Evolutionary conservation across 352 stramenopile species (phyloP).

Genomic region (Thalassiosira sp.): DNA sequence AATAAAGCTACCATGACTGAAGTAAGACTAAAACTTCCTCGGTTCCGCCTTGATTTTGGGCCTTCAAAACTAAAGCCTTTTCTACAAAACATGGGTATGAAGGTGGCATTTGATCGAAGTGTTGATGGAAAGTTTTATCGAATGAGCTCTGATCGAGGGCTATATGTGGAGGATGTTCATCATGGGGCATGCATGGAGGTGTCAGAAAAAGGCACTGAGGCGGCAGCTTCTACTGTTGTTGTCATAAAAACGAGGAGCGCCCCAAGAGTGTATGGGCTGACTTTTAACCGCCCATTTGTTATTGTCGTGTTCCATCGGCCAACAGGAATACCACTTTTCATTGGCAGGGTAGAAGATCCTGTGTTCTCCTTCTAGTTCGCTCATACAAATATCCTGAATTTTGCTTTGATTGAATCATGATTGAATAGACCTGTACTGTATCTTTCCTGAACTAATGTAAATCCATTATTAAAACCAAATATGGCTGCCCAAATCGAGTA

Average conservation of each 20-base stretch:
- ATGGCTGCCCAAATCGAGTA: too few relatives aligned
- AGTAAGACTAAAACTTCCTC: conserved; percentile 37
- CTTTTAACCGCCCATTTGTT: conserved; percentile 46
- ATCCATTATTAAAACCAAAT: too few relatives aligned
- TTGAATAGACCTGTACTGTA: too few relatives aligned
- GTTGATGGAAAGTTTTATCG: conserved; percentile 15
- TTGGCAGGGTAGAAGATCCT: conserved; percentile 28
- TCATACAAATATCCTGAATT: too few relatives aligned
- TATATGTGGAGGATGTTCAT: conserved; percentile 33
- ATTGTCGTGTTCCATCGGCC: conserved; percentile 29
- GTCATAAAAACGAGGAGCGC: conserved; percentile 11
- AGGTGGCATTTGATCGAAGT: conserved; percentile 5
- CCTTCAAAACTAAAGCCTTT: conserved; percentile 10
- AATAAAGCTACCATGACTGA: conserved; percentile 7
- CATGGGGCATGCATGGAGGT: conserved; percentile 38
- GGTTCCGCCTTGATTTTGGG: conserved; percentile 36
- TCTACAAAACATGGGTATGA: conserved; percentile 36
- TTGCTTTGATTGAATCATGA: too few relatives aligned
- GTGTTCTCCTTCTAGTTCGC: conserved; percentile 11
- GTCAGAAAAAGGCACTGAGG: conserved; percentile 44
- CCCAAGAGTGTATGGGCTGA: conserved; percentile 3
- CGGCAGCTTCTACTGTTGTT: conserved; percentile 32
- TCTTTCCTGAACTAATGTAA: too few relatives aligned
- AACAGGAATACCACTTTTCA: conserved; percentile 40
- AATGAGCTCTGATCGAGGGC: conserved; percentile 28